Evolutionary conservation across 306 rosid genomes (phyloP).

Genomic region (Corylus heterophylla): DNA sequence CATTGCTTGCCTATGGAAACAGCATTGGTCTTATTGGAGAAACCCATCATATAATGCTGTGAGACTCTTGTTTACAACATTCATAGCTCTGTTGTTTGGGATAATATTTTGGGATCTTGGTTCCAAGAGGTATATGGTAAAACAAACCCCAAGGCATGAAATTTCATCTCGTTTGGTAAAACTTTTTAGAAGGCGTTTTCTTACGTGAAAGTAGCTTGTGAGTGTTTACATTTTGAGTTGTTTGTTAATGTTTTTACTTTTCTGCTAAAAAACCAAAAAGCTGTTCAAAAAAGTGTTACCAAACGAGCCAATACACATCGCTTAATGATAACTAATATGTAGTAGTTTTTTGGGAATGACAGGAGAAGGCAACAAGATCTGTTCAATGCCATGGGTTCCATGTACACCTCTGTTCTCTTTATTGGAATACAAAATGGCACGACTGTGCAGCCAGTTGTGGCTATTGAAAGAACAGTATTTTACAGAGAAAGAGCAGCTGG

Average conservation of each 20-base stretch:
- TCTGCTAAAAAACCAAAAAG: too few relatives aligned
- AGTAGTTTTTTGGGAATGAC: slow-evolving; percentile 27
- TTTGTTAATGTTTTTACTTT: too few relatives aligned
- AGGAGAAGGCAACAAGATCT: slow-evolving; percentile 70
- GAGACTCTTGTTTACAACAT: slow-evolving; percentile 69
- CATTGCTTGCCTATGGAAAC: slow-evolving; percentile 88
- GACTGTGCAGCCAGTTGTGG: slow-evolving; percentile 78
- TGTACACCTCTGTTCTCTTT: slow-evolving; percentile 77
- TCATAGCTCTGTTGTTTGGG: slow-evolving; percentile 75
- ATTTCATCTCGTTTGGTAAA: not conserved
- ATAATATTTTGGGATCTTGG: slow-evolving; percentile 82
- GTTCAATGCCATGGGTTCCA: slow-evolving; percentile 85
- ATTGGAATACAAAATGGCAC: slow-evolving; percentile 68
- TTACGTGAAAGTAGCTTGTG: too few relatives aligned
- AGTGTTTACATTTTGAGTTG: too few relatives aligned
- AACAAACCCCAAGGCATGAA: slow-evolving; percentile 2
- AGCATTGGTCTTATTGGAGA: slow-evolving; percentile 80
- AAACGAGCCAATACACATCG: too few relatives aligned
- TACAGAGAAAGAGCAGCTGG: slow-evolving; percentile 92
- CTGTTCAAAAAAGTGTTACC: too few relatives aligned
- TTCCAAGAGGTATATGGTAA: slow-evolving; percentile 58
- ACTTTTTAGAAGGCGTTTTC: too few relatives aligned
- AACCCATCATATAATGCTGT: slow-evolving; percentile 78
- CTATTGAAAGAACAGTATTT: slow-evolving; percentile 82
- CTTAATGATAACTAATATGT: not conserved